A percentile compares a stretch with the other conserved stretches of the same genome.
Evolutionary conservation across 1,139 yeast species (phyloP).

Genomic region (Taphrina flavorubra): DNA sequence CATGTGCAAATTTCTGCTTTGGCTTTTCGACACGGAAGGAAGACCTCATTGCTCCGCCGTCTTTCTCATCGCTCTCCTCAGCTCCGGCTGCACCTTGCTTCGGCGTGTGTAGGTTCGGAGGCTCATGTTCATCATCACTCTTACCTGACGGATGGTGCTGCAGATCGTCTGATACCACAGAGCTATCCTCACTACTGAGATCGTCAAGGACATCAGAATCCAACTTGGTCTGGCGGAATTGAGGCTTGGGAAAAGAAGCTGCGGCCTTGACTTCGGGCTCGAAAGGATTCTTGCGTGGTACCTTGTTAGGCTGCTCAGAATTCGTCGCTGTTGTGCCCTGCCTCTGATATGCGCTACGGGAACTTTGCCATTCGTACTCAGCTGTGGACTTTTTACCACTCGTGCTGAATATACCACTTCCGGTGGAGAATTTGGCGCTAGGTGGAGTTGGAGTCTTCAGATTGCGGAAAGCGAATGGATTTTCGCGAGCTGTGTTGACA

Average conservation of each 20-base stretch:
- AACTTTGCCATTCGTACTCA: slow-evolving; percentile 30
- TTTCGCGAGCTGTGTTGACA: not conserved
- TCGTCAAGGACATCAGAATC: slow-evolving; percentile 16
- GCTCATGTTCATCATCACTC: not conserved
- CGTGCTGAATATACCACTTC: not conserved
- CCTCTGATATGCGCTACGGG: slow-evolving; percentile 34
- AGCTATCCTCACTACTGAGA: slow-evolving; percentile 1
- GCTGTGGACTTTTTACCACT: slow-evolving; percentile 10
- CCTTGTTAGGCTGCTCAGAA: not conserved
- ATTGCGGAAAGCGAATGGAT: not conserved
- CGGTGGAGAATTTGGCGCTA: not conserved
- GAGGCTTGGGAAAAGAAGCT: slow-evolving; percentile 5
- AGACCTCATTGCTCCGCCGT: not conserved
- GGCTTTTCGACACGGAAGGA: not conserved
- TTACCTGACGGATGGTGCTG: not conserved
- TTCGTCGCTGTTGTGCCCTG: not conserved
- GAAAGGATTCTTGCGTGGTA: not conserved
- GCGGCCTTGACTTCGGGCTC: not conserved
- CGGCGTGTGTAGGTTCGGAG: not conserved
- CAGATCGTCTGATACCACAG: not conserved
- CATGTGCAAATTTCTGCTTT: too few species aligned
- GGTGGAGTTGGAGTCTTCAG: not conserved
- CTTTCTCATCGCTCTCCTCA: not conserved
- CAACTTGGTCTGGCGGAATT: not conserved
- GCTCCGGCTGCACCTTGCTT: not conserved